Conservation (phyloP, 2,329 filamentous ascomycete genomes). For the Penicillium sumatraense region DNA sequence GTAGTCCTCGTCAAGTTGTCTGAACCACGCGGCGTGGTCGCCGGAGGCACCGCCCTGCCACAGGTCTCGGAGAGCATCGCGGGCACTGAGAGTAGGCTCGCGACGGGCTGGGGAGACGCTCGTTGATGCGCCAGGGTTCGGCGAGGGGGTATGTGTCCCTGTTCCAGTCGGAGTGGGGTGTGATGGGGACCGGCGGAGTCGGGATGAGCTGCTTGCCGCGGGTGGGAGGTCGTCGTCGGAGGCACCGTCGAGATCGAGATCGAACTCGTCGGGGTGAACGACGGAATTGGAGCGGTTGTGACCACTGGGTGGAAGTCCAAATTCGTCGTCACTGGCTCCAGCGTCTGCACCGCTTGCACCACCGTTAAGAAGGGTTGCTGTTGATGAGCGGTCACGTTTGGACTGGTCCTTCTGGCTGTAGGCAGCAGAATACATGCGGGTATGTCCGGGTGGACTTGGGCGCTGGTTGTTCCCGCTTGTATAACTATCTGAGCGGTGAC, state of each 20-base stretch:
- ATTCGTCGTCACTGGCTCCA: conserved; percentile 54
- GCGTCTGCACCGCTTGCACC: conserved; percentile 43
- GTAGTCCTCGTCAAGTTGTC: conserved; percentile 91
- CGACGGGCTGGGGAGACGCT: conserved; percentile 37
- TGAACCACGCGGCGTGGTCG: conserved; percentile 88
- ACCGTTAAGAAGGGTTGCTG: conserved; percentile 57
- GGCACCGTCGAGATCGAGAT: conserved; percentile 44
- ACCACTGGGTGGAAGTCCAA: conserved; percentile 45
- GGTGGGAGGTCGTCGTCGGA: conserved; percentile 66
- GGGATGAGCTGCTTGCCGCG: conserved; percentile 45
- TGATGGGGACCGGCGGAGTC: conserved; percentile 42
- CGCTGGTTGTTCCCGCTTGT: conserved; percentile 62
- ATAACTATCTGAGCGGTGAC: conserved; percentile 50
- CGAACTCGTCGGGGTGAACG: conserved; percentile 37
- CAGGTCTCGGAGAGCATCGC: conserved; percentile 77
- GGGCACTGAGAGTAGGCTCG: conserved; percentile 64
- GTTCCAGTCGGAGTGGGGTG: conserved; percentile 32
- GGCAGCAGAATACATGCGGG: conserved; percentile 57
- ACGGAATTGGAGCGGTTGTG: conserved; percentile 47
- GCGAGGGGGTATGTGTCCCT: conserved; percentile 23
- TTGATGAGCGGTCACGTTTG: conserved; percentile 43
- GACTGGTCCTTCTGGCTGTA: conserved; percentile 53
- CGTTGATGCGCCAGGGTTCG: conserved; percentile 21
- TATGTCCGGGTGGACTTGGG: conserved; percentile 55
- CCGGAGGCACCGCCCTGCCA: conserved; percentile 73